Conservation (phyloP, 805 yeast species). For the Candida anglica region DNA sequence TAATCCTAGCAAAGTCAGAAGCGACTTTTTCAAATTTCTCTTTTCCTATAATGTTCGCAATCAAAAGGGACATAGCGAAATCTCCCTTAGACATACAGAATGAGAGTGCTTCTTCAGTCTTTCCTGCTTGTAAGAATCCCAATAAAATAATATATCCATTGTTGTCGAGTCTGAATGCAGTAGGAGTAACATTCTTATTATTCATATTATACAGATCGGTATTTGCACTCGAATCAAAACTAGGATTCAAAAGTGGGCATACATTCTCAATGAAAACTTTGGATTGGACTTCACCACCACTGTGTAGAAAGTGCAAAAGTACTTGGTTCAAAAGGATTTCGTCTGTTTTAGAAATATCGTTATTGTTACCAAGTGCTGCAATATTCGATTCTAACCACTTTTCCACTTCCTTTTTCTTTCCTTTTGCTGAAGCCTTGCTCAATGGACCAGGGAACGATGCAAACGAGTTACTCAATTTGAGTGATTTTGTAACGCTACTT, state of each 20-base stretch:
- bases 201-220: too few relatives aligned
- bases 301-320: conserved; percentile 19
- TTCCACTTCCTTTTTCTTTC: conserved; percentile 63
- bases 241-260: conserved; percentile 41
- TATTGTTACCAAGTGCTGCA: conserved; percentile 8
- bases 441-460: conserved; percentile 67
- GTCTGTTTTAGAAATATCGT: conserved; percentile 9
- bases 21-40: conserved; percentile 57
- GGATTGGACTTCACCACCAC: conserved; percentile 27
- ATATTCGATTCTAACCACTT: conserved; percentile 47
- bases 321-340: conserved; percentile 30
- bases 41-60: conserved; percentile 64
- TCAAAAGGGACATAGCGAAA: conserved; percentile 73
- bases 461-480: conserved; percentile 20
- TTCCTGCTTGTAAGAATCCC: conserved; percentile 52
- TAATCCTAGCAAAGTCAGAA: conserved; percentile 50
- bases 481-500: conserved; percentile 16
- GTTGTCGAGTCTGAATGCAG: conserved; percentile 40
- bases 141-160: conserved; percentile 31
- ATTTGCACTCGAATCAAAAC: too few relatives aligned
- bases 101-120: conserved; percentile 61
- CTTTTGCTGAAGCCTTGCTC: conserved; percentile 37
- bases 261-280: conserved; percentile 26
- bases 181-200: conserved; percentile 19
- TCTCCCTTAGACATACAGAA: conserved; percentile 60